Percentiles rank a stretch among this genome's conserved stretches.
Conservation (phyloP, 2,329 filamentous ascomycete genomes). For the Fusarium sp. region DNA sequence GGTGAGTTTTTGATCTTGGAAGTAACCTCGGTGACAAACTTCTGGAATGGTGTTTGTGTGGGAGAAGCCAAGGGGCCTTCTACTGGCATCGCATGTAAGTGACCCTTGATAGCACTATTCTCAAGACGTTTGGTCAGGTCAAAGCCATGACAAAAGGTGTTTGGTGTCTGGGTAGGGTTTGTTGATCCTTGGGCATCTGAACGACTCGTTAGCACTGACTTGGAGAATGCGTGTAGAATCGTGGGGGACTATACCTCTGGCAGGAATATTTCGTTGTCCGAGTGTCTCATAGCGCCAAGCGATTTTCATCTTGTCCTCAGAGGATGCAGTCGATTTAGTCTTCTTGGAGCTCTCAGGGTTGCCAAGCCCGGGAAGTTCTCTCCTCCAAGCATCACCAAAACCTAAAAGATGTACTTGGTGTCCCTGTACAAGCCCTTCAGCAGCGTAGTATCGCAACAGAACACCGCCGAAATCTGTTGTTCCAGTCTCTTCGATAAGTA, state of each 20-base stretch:
- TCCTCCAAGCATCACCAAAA: constrained; percentile 80
- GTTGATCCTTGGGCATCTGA: constrained; percentile 36
- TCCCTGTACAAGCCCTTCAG: constrained; percentile 91
- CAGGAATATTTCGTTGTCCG: constrained; percentile 72
- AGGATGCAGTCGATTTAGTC: constrained; percentile 53
- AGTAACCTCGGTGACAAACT: constrained; percentile 71
- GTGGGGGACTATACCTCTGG: constrained; percentile 67
- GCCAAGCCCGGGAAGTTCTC: constrained; percentile 82
- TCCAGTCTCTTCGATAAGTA: constrained; percentile 88
- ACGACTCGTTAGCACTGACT: neutral
- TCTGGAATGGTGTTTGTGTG: constrained; percentile 60
- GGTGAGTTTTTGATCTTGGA: constrained; percentile 67
- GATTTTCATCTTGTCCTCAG: constrained; percentile 93
- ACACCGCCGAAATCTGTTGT: constrained; percentile 94
- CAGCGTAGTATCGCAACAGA: constrained; percentile 87
- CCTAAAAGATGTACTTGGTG: constrained; percentile 90
- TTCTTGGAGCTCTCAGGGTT: constrained; percentile 55
- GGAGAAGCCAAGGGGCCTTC: constrained; percentile 44
- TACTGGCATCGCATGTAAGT: constrained; percentile 63
- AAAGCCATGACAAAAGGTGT: constrained; percentile 77
- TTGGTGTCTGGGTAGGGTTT: constrained; percentile 39
- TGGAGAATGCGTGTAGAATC: neutral
- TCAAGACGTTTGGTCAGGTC: constrained; percentile 75
- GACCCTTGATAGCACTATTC: constrained; percentile 60
- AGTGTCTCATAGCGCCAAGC: constrained; percentile 96